These are phyloP conservation scores for Osmanthus fragrans DNA, from an alignment of 257 asterid species.

Conservation along the genomic window DNA sequence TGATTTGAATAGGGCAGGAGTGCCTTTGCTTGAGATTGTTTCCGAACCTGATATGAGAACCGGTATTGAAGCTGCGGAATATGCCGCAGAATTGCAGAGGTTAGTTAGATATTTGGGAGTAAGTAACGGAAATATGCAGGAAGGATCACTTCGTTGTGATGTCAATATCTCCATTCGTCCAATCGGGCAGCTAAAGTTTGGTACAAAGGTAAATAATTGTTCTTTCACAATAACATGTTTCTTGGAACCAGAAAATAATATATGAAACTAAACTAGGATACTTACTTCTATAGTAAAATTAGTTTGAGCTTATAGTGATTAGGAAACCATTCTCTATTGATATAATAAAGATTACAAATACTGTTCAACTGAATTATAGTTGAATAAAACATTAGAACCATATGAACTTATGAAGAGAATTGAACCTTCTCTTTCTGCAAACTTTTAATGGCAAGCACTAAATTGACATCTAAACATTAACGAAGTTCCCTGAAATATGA, in stretches of 20 bases:
- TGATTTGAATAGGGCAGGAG: conserved; percentile 98
- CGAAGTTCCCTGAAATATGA: no score
- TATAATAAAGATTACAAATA: no score
- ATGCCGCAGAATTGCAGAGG: conserved; percentile 94
- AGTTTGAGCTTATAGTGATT: no score
- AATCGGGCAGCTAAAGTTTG: conserved; percentile 77
- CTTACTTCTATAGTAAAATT: background rate
- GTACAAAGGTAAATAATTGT: conserved; percentile 72
- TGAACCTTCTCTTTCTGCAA: no score
- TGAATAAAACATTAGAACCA: no score
- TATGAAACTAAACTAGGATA: conserved; percentile 5
- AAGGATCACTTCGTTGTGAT: conserved; percentile 98
- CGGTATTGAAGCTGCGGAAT: conserved; percentile 96
- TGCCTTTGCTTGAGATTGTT: conserved; percentile 94
- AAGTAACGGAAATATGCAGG: conserved; percentile 95
- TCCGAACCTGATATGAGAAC: conserved; percentile 99
- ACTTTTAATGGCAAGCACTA: no score
- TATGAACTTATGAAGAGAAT: no score
- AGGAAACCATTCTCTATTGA: no score
- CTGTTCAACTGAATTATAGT: no score
- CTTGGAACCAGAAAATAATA: conserved; percentile 8
- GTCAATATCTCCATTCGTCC: conserved; percentile 95
- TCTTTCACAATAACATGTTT: conserved; percentile 16
- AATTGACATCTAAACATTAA: no score
- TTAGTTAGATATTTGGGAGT: conserved; percentile 93